Evolutionary conservation across 2,329 filamentous ascomycete species (phyloP).

Genomic region (Dendryphion nanum): DNA sequence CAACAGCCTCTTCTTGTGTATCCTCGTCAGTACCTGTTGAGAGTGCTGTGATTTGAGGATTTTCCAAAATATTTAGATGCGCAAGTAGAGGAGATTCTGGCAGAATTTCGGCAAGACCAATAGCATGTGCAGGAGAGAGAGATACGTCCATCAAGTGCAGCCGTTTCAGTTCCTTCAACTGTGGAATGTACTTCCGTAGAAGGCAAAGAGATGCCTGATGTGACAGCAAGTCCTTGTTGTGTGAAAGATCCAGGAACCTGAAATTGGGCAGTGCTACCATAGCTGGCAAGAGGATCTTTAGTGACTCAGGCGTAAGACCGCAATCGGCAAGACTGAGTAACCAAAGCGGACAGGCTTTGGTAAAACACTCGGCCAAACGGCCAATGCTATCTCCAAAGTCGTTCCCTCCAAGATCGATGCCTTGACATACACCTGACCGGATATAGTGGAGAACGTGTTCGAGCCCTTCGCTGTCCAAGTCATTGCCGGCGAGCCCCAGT

Average conservation of each 20-base stretch:
- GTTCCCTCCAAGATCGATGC: constrained; percentile 86
- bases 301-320: constrained; percentile 69
- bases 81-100: constrained; percentile 80
- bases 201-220: constrained; percentile 72
- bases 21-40: constrained; percentile 75
- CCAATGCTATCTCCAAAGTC: constrained; percentile 55
- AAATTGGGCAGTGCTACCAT: constrained; percentile 69
- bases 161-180: constrained; percentile 73
- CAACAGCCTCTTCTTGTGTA: constrained; percentile 87
- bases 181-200: constrained; percentile 80
- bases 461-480: constrained; percentile 70
- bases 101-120: constrained; percentile 84
- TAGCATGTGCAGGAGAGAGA: constrained; percentile 82
- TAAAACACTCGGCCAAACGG: constrained; percentile 52
- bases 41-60: constrained; percentile 67
- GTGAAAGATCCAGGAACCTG: constrained; percentile 87
- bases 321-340: constrained; percentile 85
- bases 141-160: constrained; percentile 84
- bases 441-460: constrained; percentile 76
- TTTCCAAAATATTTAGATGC: constrained; percentile 84
- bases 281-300: constrained; percentile 73
- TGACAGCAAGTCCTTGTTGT: constrained; percentile 80
- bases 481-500: constrained; percentile 80
- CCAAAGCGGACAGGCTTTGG: constrained; percentile 60
- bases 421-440: constrained; percentile 74